phyloP scores from a whole-genome alignment of 1,284 basidiomycete species.

The Bondarzewia mesenterica region DNA sequence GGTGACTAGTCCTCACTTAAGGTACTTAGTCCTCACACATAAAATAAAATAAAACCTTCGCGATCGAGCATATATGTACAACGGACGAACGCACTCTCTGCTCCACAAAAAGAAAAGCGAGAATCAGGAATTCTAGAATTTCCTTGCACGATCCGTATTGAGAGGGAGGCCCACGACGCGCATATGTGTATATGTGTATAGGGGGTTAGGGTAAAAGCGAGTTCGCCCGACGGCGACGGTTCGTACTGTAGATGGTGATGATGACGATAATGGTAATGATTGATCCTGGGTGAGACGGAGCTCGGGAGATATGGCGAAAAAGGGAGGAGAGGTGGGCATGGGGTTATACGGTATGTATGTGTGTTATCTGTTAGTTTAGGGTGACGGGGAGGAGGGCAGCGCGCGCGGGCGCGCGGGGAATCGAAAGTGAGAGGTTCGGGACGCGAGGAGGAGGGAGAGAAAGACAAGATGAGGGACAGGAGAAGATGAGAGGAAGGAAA shows the following conservation, averaged over 20 bases:
- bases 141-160: not conserved
- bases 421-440: not conserved
- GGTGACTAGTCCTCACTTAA: too few species aligned
- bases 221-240: not conserved
- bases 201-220: not conserved
- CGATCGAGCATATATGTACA: too few species aligned
- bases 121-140: too few species aligned
- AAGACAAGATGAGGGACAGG: not conserved
- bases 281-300: not conserved
- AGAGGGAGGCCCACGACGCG: not conserved
- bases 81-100: too few species aligned
- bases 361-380: too few species aligned
- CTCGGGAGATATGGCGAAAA: not conserved
- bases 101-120: too few species aligned
- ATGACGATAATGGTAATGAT: too few species aligned
- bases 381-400: too few species aligned
- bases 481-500: not conserved
- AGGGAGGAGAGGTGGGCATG: not conserved
- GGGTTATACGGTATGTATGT: not conserved
- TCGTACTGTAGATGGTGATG: too few species aligned
- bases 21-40: too few species aligned
- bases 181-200: not conserved
- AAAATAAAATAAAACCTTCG: too few species aligned
- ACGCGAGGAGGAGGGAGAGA: not conserved
- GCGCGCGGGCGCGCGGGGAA: too few species aligned